These are phyloP conservation scores for Striga asiatica DNA, from an alignment of 257 asterid species.

Conservation along the genomic window DNA sequence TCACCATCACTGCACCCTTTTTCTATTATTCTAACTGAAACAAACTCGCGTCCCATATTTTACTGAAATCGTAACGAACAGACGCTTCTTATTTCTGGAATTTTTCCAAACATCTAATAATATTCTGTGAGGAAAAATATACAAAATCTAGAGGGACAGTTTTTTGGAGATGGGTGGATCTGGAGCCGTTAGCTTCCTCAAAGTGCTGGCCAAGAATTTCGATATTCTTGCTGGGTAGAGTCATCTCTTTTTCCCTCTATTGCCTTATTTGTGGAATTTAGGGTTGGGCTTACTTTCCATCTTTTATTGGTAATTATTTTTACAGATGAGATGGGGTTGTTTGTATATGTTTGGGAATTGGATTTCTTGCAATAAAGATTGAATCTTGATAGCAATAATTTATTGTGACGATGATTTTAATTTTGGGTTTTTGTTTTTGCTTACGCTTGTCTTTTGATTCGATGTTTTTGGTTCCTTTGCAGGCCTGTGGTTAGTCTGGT, in stretches of 20 bases:
- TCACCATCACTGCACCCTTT: neutral
- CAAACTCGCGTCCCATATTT: neutral
- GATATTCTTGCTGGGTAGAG: slow-evolving; percentile 74
- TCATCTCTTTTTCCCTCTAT: neutral
- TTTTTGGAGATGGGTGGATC: slow-evolving; percentile 54
- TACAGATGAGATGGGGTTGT: neutral
- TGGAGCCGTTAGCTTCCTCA: slow-evolving; percentile 58
- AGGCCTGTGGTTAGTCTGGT: slow-evolving; percentile 90
- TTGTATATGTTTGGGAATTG: neutral
- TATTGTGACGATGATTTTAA: too few relatives aligned
- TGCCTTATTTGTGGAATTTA: neutral
- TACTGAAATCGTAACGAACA: neutral
- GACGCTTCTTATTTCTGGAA: neutral
- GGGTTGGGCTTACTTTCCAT: neutral
- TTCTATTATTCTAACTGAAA: neutral
- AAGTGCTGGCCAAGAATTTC: slow-evolving; percentile 43
- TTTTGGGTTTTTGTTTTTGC: slow-evolving; percentile 5
- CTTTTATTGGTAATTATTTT: too few relatives aligned
- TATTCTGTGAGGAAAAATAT: neutral
- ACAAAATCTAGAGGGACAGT: neutral
- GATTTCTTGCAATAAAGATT: too few relatives aligned
- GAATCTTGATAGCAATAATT: neutral
- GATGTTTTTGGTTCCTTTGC: slow-evolving; percentile 23
- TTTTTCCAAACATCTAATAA: neutral
- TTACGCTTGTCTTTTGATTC: neutral